Evolutionary conservation across 2,329 filamentous ascomycete genomes (phyloP), one percentile per base, ranked within the genome.

Genomic region (Exophiala viscosa): DNA sequence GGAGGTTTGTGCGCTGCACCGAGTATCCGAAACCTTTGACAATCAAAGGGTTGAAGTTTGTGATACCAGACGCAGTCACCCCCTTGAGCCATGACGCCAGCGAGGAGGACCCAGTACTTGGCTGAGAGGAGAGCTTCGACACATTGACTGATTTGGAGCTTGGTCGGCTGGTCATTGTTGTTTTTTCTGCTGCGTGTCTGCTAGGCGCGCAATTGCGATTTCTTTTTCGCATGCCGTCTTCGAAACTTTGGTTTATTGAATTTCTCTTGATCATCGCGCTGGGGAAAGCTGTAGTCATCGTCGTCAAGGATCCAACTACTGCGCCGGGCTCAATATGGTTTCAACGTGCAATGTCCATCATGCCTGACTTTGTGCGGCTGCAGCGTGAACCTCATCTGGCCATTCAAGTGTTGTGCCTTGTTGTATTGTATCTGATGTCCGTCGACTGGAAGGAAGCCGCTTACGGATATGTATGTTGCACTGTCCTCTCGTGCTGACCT

Each of bases 261-360:
- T 80, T 77, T n/a, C 65, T 81, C 3, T 65, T 81, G 0, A 70
- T 82, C 8, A 65, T 82, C 2, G 78, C 79, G 0, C 79, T 82
- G 52, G 79, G 78, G 1, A 81, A 81, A 57, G 76, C 75, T 0
- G 76, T 82, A 20, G 69, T 75, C 0, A 71, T 72, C 32, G 69
- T 68, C 33, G 62, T 70, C 14, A 64, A 63, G 2, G 65, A 67
- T 3, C 65, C 65, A 0, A 67, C 64, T 45, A 50, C 66, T 1
- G 76, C 78, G 0, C 71, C 76, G 0, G 78, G 78, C 0, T 69
- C 71, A 0, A 73, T 76, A 3, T 69, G 73, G 31, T 77, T 78
- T 52, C 65, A 72, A 0, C 70, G 72, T 39, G 76, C 74, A 0
- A 67, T 79, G 45, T 66, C 72, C 40, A 57, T 74, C 0, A 48